Evolutionary conservation across 2,329 filamentous ascomycete genomes (phyloP).

Genomic region (Fusarium neocosmosporiellum): DNA sequence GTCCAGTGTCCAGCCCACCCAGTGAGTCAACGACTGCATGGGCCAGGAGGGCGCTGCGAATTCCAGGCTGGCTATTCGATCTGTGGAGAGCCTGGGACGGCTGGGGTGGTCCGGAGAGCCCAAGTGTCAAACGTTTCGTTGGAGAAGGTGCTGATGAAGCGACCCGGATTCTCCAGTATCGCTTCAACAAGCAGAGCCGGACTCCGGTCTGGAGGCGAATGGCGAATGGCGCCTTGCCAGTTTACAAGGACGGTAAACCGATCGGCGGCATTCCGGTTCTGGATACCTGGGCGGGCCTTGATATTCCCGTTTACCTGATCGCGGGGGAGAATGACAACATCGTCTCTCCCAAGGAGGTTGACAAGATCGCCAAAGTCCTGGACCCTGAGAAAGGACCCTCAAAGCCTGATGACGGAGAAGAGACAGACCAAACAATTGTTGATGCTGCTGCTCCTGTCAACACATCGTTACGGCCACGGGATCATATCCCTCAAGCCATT

Average conservation of each 20-base stretch:
- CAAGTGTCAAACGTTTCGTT: slow-evolving; percentile 82
- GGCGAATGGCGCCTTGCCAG: slow-evolving; percentile 76
- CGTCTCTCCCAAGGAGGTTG: slow-evolving; percentile 77
- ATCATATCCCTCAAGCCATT: slow-evolving; percentile 51
- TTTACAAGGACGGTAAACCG: slow-evolving; percentile 63
- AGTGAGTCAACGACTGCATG: slow-evolving; percentile 57
- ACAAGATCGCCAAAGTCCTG: slow-evolving; percentile 69
- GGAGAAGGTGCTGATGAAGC: slow-evolving; percentile 73
- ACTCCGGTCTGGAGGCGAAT: slow-evolving; percentile 87
- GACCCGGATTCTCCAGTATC: slow-evolving; percentile 74
- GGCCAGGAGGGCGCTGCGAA: slow-evolving; percentile 68
- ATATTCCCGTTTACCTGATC: slow-evolving; percentile 81
- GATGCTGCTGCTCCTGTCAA: slow-evolving; percentile 63
- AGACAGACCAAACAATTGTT: slow-evolving; percentile 47
- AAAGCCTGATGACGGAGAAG: slow-evolving; percentile 37
- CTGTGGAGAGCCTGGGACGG: slow-evolving; percentile 82
- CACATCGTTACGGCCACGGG: slow-evolving; percentile 45
- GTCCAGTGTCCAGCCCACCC: slow-evolving; percentile 76
- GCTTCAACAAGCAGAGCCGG: slow-evolving; percentile 84
- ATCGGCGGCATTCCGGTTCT: slow-evolving; percentile 75
- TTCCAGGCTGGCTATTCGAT: slow-evolving; percentile 80
- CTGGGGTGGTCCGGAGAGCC: slow-evolving; percentile 80
- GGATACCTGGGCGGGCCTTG: slow-evolving; percentile 77
- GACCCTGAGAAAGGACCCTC: slow-evolving; percentile 14
- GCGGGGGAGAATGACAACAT: slow-evolving; percentile 82